Evolutionary conservation across 306 rosid genomes (phyloP).

Genomic region (Pterocarpus santalinus): DNA sequence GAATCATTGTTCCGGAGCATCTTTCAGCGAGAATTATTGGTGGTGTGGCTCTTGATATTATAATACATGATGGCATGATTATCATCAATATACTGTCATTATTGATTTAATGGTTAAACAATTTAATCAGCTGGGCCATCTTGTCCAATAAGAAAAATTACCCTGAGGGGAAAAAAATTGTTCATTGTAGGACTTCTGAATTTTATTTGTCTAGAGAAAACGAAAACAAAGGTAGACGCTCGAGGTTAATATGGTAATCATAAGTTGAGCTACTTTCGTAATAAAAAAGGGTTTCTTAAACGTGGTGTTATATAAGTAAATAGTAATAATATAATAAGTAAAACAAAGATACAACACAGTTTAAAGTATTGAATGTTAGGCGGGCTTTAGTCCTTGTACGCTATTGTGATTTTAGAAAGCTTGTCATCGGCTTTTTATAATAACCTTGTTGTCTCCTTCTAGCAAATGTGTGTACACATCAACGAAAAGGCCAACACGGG

Average conservation of each 20-base stretch:
- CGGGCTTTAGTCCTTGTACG: slow-evolving; percentile 55
- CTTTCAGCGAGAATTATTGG: no score
- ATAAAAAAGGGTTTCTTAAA: slow-evolving; percentile 13
- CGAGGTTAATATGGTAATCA: slow-evolving; percentile 32
- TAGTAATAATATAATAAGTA: slow-evolving; percentile 10
- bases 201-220: background rate
- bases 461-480: slow-evolving; percentile 4
- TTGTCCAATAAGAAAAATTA: slow-evolving; percentile 42
- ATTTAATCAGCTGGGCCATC: no score
- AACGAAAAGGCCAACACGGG: slow-evolving; percentile 37
- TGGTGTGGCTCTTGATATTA: no score
- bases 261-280: background rate
- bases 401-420: slow-evolving; percentile 41
- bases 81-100: no score
- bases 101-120: no score
- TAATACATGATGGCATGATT: no score
- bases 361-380: slow-evolving; percentile 36
- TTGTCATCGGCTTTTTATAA: slow-evolving; percentile 3
- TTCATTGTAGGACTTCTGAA: slow-evolving; percentile 34
- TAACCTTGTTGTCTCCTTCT: slow-evolving; percentile 47
- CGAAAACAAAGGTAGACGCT: background rate
- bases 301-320: background rate
- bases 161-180: background rate
- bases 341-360: slow-evolving; percentile 18
- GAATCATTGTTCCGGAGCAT: no score